A percentile compares a stretch with the other conserved stretches of the same genome.
These are phyloP conservation scores for Cucumis hystrix DNA, from an alignment of 306 rosid genomes.

Conservation along the genomic window DNA sequence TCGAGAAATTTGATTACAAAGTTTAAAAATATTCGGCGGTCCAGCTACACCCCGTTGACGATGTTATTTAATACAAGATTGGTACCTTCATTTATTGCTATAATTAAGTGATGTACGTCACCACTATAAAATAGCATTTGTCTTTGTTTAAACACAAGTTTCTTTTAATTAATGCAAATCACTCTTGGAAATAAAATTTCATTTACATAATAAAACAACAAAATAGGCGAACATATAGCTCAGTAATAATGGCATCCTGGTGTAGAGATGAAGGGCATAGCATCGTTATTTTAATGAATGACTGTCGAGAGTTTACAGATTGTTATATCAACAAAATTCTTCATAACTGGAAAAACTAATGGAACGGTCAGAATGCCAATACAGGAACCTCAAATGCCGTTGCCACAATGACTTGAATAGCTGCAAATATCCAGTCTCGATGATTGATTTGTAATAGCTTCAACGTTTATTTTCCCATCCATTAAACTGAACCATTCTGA, in stretches of 20 bases:
- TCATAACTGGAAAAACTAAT: background rate
- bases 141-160: background rate
- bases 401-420: background rate
- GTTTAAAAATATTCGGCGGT: background rate
- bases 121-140: background rate
- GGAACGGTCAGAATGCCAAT: background rate
- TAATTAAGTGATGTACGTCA: background rate
- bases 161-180: background rate
- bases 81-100: background rate
- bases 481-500: background rate
- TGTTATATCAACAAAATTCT: background rate
- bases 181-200: background rate
- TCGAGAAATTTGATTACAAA: background rate
- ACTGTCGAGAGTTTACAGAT: background rate
- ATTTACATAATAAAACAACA: background rate
- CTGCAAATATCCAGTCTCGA: background rate
- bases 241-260: background rate
- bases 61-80: background rate
- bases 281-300: background rate
- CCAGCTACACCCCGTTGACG: background rate
- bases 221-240: too few species aligned
- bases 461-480: background rate
- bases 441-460: background rate
- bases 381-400: background rate
- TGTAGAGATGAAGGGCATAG: background rate